phyloP scores from a whole-genome alignment of 805 yeast genomes.

The Starmera pachycereana region DNA sequence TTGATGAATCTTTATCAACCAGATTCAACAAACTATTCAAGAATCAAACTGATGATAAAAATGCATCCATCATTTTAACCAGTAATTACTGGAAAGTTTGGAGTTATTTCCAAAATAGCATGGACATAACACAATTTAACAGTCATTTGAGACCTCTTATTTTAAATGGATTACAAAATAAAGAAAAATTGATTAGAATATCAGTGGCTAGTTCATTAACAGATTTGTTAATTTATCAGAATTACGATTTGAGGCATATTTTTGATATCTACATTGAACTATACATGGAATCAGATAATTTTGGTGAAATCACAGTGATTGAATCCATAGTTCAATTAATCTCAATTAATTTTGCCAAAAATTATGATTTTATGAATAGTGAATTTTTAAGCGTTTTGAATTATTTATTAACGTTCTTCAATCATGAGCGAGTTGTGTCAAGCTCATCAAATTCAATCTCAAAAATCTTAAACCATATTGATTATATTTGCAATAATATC shows the following conservation, averaged over 20 bases:
- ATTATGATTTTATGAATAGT: slow-evolving; percentile 17
- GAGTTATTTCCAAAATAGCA: slow-evolving; percentile 3
- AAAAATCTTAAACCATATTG: slow-evolving; percentile 13
- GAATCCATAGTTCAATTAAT: slow-evolving; percentile 27
- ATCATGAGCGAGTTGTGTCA: slow-evolving; percentile 15
- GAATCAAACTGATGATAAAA: slow-evolving; percentile 5
- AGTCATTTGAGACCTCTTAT: slow-evolving; percentile 12
- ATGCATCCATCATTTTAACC: slow-evolving; percentile 4
- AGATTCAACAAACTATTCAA: slow-evolving; percentile 15
- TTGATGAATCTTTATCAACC: slow-evolving; percentile 7
- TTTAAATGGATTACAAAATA: slow-evolving; percentile 3
- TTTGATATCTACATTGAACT: slow-evolving; percentile 14
- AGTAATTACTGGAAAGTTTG: slow-evolving; percentile 4
- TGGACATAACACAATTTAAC: slow-evolving; percentile 1
- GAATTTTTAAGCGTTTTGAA: slow-evolving; percentile 18
- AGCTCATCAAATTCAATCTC: slow-evolving; percentile 10
- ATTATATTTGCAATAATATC: slow-evolving; percentile 13
- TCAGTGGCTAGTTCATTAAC: slow-evolving; percentile 24
- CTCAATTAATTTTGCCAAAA: slow-evolving; percentile 17
- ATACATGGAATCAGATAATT: slow-evolving; percentile 12
- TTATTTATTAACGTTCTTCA: slow-evolving; percentile 17
- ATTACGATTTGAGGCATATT: slow-evolving; percentile 14
- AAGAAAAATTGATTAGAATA: slow-evolving; percentile 12
- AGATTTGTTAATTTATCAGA: slow-evolving; percentile 17
- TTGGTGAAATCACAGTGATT: slow-evolving; percentile 21